Conservation (phyloP, 2,329 filamentous ascomycete genomes). For the Arachnopeziza araneosa region DNA sequence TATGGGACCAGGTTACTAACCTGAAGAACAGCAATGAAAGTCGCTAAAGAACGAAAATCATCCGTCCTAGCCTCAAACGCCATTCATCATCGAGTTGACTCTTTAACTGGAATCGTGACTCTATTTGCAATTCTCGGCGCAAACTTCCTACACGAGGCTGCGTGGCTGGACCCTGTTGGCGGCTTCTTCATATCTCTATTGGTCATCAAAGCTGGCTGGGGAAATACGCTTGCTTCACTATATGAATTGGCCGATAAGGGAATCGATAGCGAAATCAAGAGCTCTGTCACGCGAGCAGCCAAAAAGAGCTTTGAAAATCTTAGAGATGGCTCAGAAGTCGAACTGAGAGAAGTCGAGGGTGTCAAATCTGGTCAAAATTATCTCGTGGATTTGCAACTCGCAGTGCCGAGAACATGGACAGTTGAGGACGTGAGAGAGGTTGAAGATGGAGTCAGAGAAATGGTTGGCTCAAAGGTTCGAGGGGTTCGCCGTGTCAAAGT, state of each 20-base stretch:
- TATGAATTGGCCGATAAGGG: slow-evolving; percentile 87
- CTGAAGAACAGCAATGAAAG: slow-evolving; percentile 72
- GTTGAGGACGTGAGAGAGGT: slow-evolving; percentile 63
- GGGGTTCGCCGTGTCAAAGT: slow-evolving; percentile 80
- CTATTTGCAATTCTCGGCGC: slow-evolving; percentile 83
- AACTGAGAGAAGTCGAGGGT: slow-evolving; percentile 75
- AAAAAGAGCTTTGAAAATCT: slow-evolving; percentile 52
- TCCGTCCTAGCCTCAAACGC: slow-evolving; percentile 95
- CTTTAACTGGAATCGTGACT: slow-evolving; percentile 89
- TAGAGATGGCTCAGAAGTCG: slow-evolving; percentile 51
- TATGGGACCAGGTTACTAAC: slow-evolving; percentile 16
- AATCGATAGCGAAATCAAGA: slow-evolving; percentile 78
- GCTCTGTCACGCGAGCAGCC: slow-evolving; percentile 62
- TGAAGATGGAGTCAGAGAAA: slow-evolving; percentile 67
- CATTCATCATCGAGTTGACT: slow-evolving; percentile 93
- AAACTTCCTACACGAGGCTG: slow-evolving; percentile 77
- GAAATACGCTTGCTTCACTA: slow-evolving; percentile 76
- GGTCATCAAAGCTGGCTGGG: slow-evolving; percentile 84
- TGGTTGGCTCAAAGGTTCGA: slow-evolving; percentile 69
- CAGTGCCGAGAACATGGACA: slow-evolving; percentile 71
- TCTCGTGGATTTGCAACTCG: slow-evolving; percentile 82
- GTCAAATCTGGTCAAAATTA: slow-evolving; percentile 97
- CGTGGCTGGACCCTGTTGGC: slow-evolving; percentile 92
- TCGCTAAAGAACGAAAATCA: slow-evolving; percentile 89
- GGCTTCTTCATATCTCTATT: slow-evolving; percentile 88